Conservation (phyloP, 192 early-diverging fungal species). For the Phycomyces nitens region DNA sequence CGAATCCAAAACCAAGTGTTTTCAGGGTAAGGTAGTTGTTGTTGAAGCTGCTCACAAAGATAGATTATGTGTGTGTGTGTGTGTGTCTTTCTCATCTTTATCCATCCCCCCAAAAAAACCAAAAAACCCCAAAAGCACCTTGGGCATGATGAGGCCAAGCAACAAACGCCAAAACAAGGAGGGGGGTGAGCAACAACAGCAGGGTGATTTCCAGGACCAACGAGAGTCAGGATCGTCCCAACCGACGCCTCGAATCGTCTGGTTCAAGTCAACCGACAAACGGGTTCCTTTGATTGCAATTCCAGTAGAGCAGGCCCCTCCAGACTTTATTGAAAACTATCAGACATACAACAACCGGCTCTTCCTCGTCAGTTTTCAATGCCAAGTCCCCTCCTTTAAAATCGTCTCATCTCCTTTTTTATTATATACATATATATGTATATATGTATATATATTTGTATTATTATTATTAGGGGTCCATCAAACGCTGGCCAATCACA, state of each 20-base stretch:
- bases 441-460: neutral
- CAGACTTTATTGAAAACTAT: constrained; percentile 63
- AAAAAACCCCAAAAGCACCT: constrained; percentile 14
- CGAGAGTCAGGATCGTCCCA: constrained; percentile 40
- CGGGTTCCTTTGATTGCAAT: constrained; percentile 71
- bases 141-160: constrained; percentile 22
- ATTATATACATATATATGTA: neutral
- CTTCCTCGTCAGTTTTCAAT: constrained; percentile 41
- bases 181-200: neutral
- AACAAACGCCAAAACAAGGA: constrained; percentile 20
- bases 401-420: neutral
- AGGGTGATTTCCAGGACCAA: constrained; percentile 9
- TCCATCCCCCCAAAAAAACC: too few relatives aligned
- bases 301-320: constrained; percentile 59
- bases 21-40: constrained; percentile 37
- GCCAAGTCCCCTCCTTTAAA: too few relatives aligned
- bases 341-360: constrained; percentile 48
- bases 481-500: constrained; percentile 64
- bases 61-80: too few relatives aligned
- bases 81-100: too few relatives aligned
- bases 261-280: constrained; percentile 81
- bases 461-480: constrained; percentile 41
- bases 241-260: constrained; percentile 48
- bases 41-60: too few relatives aligned
- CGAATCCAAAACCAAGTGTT: constrained; percentile 44